Percentiles rank a stretch among this genome's conserved stretches.
Conservation (phyloP, 257 asterid species). For the Mitragyna speciosa region DNA sequence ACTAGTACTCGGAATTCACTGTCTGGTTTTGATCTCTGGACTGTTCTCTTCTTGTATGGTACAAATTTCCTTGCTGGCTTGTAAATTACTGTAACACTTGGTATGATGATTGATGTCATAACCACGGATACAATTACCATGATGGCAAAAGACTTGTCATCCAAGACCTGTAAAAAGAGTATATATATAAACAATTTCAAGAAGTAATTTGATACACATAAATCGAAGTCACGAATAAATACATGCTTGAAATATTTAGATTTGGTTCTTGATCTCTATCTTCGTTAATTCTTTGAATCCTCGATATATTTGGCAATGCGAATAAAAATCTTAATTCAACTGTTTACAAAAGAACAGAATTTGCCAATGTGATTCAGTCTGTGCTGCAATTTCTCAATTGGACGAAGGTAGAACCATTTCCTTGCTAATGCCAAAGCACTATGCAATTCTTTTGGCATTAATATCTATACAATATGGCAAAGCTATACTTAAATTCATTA, state of each 20-base stretch:
- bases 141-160: constrained; percentile 69
- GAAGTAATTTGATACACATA: background rate
- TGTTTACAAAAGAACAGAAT: background rate
- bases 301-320: background rate
- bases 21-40: constrained; percentile 59
- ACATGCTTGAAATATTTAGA: background rate
- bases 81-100: constrained; percentile 60
- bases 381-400: background rate
- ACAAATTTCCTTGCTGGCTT: constrained; percentile 58
- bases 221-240: background rate
- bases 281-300: background rate
- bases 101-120: constrained; percentile 73
- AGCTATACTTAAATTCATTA: too few relatives aligned
- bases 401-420: background rate
- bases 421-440: background rate
- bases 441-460: background rate
- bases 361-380: background rate
- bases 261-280: background rate
- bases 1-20: constrained; percentile 63
- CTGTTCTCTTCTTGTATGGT: constrained; percentile 68
- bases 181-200: background rate
- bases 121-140: constrained; percentile 76
- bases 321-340: background rate
- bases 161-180: constrained; percentile 60
- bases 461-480: too few relatives aligned